phyloP scores from a whole-genome alignment of 164 flowering plant genomes.

The Magnolia changhungtana region DNA sequence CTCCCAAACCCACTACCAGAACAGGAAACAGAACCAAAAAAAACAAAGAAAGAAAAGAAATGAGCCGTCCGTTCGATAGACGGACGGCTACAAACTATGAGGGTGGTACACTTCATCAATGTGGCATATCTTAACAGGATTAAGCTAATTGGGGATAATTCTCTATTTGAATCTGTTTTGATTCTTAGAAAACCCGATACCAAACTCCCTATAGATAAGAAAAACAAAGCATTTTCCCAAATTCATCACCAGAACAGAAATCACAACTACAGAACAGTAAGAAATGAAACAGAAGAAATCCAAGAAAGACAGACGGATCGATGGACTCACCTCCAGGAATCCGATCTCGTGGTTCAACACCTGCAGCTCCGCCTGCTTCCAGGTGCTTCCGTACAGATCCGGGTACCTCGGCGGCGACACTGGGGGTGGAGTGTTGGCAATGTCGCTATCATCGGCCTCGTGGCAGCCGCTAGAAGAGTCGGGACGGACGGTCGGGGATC shows the following conservation, averaged over 20 bases:
- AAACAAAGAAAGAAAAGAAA: too few species aligned
- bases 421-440: constrained; percentile 72
- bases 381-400: constrained; percentile 81
- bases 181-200: background rate
- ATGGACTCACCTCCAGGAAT: constrained; percentile 54
- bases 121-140: background rate
- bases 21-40: too few species aligned
- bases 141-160: background rate
- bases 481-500: background rate
- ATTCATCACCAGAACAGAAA: background rate
- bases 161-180: too few species aligned
- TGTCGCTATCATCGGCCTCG: constrained; percentile 23
- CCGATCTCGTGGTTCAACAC: constrained; percentile 70
- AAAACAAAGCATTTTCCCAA: background rate
- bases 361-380: constrained; percentile 58
- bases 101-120: background rate
- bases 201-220: background rate
- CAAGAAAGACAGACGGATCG: background rate
- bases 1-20: too few species aligned
- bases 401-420: constrained; percentile 81
- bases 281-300: background rate
- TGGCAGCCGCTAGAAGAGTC: background rate
- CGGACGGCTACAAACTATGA: background rate
- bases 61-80: background rate
- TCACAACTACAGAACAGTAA: background rate